Evolutionary conservation across 495 filamentous ascomycete species (phyloP), one percentile per base, ranked within the genome.

Genomic region (Saxophila tyrrhenica): DNA sequence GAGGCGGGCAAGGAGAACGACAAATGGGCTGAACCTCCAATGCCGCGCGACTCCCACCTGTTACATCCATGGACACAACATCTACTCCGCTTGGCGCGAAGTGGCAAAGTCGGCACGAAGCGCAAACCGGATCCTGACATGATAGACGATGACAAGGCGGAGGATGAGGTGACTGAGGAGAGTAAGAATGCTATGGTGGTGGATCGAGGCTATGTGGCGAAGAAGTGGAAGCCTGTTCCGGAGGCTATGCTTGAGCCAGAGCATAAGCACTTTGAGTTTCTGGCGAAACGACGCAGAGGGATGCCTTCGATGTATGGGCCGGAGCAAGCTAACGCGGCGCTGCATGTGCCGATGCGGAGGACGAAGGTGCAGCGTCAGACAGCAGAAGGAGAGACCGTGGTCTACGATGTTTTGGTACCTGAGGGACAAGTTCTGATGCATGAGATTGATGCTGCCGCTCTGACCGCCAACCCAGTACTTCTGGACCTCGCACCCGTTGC

Each of bases 201-300:
- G 50, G 65, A 67, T 46, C 72, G 72, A 45, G 84, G 80, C 8
- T 92, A 87, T 67, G 77, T 74, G 38, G 78, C 83, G 47, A 81
- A 78, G 67, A 79, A 83, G 58, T 98, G 90, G 89, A 80, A 83
- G 51, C 78, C 81, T 48, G 72, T 94, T 25, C 80, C 91, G 0
- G 81, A 85, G 39, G 84, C 87, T 65, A 65, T 83, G 25, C 91
- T 96, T 63, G 77, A 77, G 8, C 73, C 84, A 0, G 82, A 87
- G 42, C 70, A 82, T 2, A 50, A 39, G 45, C 58, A 61, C 51
- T 61, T 57, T 25, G 88, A 94, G 42, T 92, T 87, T 60, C 71
- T 98, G 20, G 92, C 89, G 0, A 94, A 95, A 69, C 75, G 89
- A 47, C 79, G 89, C 57, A 88, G 87, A 62, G 87, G 86, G n/a